phyloP scores from a whole-genome alignment of 108 stramenopile species.

The Cyclotella choctawhatcheeana region DNA sequence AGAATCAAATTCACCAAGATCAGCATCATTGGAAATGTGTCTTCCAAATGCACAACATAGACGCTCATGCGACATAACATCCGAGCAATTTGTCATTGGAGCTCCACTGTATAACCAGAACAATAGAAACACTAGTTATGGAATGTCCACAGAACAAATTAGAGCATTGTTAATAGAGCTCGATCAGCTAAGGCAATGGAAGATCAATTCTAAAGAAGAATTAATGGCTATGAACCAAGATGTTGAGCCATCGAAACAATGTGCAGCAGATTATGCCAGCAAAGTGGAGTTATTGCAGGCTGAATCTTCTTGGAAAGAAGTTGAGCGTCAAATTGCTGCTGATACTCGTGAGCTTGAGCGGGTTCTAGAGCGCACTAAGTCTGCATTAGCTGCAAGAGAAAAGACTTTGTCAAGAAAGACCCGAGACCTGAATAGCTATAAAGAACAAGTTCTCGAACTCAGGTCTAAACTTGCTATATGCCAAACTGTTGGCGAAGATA shows the following conservation, averaged over 20 bases:
- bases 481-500: neutral
- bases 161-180: slow-evolving; percentile 3
- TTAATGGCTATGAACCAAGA: too few species aligned
- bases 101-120: slow-evolving; percentile 2
- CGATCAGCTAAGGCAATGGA: slow-evolving; percentile 10
- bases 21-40: slow-evolving; percentile 14
- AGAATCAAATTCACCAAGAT: slow-evolving; percentile 14
- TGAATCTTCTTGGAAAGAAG: neutral
- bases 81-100: neutral
- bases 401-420: neutral
- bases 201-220: neutral
- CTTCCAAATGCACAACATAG: slow-evolving; percentile 25
- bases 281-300: neutral
- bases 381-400: neutral
- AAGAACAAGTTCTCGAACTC: slow-evolving; percentile 8
- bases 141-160: slow-evolving; percentile 5
- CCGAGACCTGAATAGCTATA: neutral
- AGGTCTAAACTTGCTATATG: neutral
- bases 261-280: neutral
- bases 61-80: neutral
- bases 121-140: neutral
- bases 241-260: too few species aligned
- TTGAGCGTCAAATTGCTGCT: neutral
- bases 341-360: slow-evolving; percentile 5
- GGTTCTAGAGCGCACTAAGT: neutral